Conservation (phyloP, 352 stramenopile species). For the Pythium coloratum region DNA sequence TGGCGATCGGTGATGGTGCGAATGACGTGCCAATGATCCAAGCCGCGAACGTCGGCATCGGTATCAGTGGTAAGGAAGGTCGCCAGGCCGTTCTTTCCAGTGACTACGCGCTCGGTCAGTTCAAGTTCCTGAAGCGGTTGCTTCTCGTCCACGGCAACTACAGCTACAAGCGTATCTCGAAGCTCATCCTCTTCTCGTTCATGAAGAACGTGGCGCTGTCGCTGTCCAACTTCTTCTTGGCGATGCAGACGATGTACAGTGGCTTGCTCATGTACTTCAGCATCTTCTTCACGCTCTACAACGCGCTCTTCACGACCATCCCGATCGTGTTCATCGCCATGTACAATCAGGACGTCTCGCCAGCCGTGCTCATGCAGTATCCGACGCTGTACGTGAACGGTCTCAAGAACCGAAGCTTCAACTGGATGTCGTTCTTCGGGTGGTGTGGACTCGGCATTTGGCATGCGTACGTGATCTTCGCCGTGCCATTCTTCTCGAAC, state of each 20-base stretch:
- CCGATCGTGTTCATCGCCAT: constrained; percentile 89
- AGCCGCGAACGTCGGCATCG: constrained; percentile 81
- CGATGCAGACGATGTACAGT: constrained; percentile 85
- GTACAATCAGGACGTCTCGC: constrained; percentile 91
- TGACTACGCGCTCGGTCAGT: constrained; percentile 85
- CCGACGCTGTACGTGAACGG: constrained; percentile 88
- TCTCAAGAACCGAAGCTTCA: constrained; percentile 88
- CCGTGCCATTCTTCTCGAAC: constrained; percentile 83
- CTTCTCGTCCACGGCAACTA: constrained; percentile 88
- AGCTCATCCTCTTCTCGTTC: constrained; percentile 88
- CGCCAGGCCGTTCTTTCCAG: constrained; percentile 83
- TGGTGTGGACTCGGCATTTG: constrained; percentile 85
- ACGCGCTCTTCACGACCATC: constrained; percentile 88
- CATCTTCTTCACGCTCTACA: constrained; percentile 91
- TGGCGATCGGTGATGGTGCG: constrained; percentile 83
- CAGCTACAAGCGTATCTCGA: constrained; percentile 90
- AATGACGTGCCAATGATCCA: constrained; percentile 91
- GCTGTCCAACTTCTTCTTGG: constrained; percentile 85
- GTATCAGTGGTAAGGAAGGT: constrained; percentile 86
- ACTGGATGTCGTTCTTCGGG: constrained; percentile 87
- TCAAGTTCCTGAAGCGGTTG: constrained; percentile 79
- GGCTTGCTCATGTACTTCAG: constrained; percentile 88
- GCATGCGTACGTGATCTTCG: constrained; percentile 88
- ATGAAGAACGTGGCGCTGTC: constrained; percentile 90
- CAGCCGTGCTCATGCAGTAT: constrained; percentile 88